Evolutionary conservation across 163 green algal genomes (phyloP).

Genomic region (Volvox carteri): DNA sequence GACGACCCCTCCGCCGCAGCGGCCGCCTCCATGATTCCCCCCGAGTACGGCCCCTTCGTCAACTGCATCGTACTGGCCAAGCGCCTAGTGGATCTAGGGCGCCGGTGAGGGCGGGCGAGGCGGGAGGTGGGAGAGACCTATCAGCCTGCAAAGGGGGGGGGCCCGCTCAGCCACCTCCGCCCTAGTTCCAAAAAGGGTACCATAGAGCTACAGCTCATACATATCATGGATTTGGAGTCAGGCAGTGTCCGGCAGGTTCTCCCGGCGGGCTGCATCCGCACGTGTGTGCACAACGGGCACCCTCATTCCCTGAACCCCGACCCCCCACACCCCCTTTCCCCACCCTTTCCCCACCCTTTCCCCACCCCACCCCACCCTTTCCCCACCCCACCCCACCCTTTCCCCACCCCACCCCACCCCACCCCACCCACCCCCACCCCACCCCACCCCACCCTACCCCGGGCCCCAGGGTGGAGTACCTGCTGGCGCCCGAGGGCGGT

Average conservation of each 20-base stretch:
- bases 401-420: not conserved
- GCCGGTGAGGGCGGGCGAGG: not conserved
- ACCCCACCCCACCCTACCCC: too few species aligned
- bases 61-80: conserved; percentile 6
- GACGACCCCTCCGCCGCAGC: not conserved
- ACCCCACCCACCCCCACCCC: too few species aligned
- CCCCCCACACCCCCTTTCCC: too few species aligned
- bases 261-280: too few species aligned
- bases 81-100: not conserved
- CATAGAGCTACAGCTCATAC: too few species aligned
- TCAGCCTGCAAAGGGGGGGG: not conserved
- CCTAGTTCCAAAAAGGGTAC: too few species aligned
- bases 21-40: not conserved
- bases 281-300: too few species aligned
- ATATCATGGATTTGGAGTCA: too few species aligned
- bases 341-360: not conserved
- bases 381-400: not conserved
- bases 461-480: conserved; percentile 26
- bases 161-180: not conserved
- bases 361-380: not conserved
- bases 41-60: conserved; percentile 9
- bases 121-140: not conserved
- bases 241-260: too few species aligned
- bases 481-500: not conserved
- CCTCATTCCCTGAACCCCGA: not conserved